Evolutionary conservation across 306 rosid genomes (phyloP).

Genomic region (Prunus mume): DNA sequence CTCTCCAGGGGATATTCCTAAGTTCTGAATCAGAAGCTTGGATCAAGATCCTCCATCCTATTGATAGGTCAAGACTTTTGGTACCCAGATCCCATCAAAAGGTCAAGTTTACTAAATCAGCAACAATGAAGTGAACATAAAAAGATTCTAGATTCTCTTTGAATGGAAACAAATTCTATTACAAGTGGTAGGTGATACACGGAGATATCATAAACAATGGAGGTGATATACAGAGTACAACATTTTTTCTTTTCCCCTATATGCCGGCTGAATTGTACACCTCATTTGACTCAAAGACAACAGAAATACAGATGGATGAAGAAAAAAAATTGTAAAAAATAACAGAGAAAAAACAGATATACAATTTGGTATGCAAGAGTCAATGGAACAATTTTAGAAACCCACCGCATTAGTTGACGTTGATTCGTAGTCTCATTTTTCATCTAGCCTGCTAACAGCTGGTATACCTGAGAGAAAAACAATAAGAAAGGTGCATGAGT

Average conservation of each 20-base stretch:
- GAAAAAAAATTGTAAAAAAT: conserved; percentile 28
- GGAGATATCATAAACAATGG: conserved; percentile 32
- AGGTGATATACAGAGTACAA: conserved; percentile 33
- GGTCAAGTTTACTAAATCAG: conserved; percentile 4
- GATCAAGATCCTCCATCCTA: not conserved
- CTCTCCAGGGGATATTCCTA: not conserved
- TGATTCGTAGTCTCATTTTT: conserved; percentile 26
- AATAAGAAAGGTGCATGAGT: not conserved
- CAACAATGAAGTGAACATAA: not conserved
- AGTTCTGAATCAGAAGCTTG: not conserved
- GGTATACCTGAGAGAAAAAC: conserved; percentile 33
- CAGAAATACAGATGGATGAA: conserved; percentile 35
- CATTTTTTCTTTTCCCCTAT: conserved; percentile 22
- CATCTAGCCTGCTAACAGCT: conserved; percentile 28
- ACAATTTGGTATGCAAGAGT: conserved; percentile 41
- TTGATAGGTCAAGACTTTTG: not conserved
- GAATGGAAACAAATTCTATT: conserved; percentile 15
- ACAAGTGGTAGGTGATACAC: conserved; percentile 19
- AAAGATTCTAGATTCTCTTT: conserved; percentile 2
- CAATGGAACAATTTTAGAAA: conserved; percentile 32
- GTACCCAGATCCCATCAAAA: not conserved
- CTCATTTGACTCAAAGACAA: conserved; percentile 36
- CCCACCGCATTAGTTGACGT: conserved; percentile 28
- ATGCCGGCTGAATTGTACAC: conserved; percentile 50
- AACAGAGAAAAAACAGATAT: conserved; percentile 10